Evolutionary conservation across 1,284 basidiomycete genomes (phyloP).

Genomic region (Fomitopsis betulina): DNA sequence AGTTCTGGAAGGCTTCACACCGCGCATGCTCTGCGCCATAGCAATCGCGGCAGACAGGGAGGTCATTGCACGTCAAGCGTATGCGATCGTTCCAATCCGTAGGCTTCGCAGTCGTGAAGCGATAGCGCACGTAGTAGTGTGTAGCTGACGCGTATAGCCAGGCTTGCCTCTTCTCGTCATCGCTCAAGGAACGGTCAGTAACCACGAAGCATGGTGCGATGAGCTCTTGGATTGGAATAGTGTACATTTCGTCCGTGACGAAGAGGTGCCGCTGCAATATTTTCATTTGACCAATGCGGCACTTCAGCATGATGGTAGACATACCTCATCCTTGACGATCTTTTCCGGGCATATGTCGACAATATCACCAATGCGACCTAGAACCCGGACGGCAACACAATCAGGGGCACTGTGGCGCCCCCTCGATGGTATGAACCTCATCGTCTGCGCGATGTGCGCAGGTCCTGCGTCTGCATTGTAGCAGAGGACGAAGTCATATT

Average conservation of each 20-base stretch:
- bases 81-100: constrained; percentile 34
- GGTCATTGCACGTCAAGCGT: constrained; percentile 27
- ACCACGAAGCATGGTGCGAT: constrained; percentile 46
- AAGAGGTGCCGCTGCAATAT: constrained; percentile 47
- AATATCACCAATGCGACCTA: constrained; percentile 32
- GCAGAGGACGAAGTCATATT: constrained; percentile 52
- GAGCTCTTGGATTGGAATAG: constrained; percentile 33
- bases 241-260: constrained; percentile 41
- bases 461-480: constrained; percentile 26
- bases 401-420: constrained; percentile 6
- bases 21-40: constrained; percentile 29
- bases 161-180: constrained; percentile 25
- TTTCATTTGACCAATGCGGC: background rate
- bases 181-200: constrained; percentile 25
- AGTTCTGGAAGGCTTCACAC: constrained; percentile 21
- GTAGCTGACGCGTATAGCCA: constrained; percentile 51
- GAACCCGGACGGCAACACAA: constrained; percentile 23
- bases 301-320: constrained; percentile 12
- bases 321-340: constrained; percentile 36
- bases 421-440: constrained; percentile 4
- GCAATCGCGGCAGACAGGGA: constrained; percentile 45
- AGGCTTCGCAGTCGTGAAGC: constrained; percentile 38
- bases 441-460: constrained; percentile 35
- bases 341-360: constrained; percentile 21
- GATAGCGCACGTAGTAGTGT: constrained; percentile 53